Evolutionary conservation across 495 filamentous ascomycete genomes (phyloP), one percentile per base, ranked within the genome.

Genomic region (Xylaria palmicola): DNA sequence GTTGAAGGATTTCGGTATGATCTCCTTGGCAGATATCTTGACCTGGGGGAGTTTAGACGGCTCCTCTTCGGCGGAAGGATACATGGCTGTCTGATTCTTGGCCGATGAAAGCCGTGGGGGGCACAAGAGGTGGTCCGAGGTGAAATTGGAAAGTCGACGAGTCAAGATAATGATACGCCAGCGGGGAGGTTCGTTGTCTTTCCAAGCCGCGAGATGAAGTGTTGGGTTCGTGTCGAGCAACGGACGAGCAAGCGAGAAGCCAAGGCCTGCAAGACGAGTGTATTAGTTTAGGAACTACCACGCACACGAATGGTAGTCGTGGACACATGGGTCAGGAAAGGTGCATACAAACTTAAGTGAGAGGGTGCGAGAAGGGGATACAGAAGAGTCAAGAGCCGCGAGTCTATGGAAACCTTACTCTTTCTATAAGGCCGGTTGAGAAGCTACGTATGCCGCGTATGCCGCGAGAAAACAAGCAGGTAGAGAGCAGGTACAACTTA

Each of bases 11-110:
- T 19, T 50, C 24, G 48, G 56, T 50, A 26, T 62, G 61, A n/a
- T 53, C 52, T 55, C 65, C 37, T 29, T 44, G 17, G 74, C 74
- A 39, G 69, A 65, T 22, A 78, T 55, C 32, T 62, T 68, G 62
- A 78, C 56, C 41, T 62, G 67, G 29, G 66, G 67, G n/a, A 60
- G 56, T 65, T 73, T 72, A 49, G 62, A 54, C 15, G 62, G 52
- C 56, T 66, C 71, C 40, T 72, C 66, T 4, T 63, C 41, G 37
- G 30, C 15, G 20, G 39, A 24, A 15, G 50, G 48, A 24, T 7
- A 39, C 50, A 54, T 55, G 8, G 15, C 48, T n/a, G 49, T 22
- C 40, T 48, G 5, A 26, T 17, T 27, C 7, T 20, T 26, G n/a
- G 34, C 15, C 8, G 10, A 17, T 8, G 29, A 29, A 22, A 4